Base-by-base conservation (phyloP, 1,284 basidiomycete genomes). In the Tilletiaria anomala region DNA sequence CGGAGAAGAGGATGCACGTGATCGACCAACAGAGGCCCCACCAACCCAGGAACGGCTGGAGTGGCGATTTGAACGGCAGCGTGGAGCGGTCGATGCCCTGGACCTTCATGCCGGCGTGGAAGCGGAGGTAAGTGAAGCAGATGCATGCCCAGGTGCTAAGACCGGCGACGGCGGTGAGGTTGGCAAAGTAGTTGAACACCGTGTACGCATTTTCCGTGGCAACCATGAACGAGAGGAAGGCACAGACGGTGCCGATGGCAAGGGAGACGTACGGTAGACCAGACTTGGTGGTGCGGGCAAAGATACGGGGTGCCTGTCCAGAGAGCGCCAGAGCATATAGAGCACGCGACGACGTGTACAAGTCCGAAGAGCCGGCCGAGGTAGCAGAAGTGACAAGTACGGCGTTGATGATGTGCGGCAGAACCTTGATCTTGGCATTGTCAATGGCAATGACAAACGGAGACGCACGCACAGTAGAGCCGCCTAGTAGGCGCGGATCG, bases 121-220 rank as follows among this genome's bases (percentile, higher is more conserved):
- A 86, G 66, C 74, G 76, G 41, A 82, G 61, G 68, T 82, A 85
- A 3, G 80, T 78, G 32, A 79, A 43, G 56, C 79, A 77, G 67
- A 85, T 83, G 39, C 75, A 82, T 58, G 82, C 79, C 86, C 86
- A 91, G 10, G 81, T 82, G 70, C 83, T 73, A 42, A 81, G 67
- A 32, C 79, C 80, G 6, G 74, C 72, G 16, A 77, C 76, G 6
- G 79, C 76, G 5, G 73, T 78, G 38, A 82, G 69, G 58, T 79
- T 78, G 53, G 79, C 48, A 56, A 57, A 48, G 52, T 56, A 67
- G 39, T 61, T 69, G 68, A 65, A 91, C 84, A 32, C 85, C 81
- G 43, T 51, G 46, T 46, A 72, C n/a, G 53, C 45, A 20, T 56
- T 56, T 10, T 14, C 15, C 1, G 17, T 8, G 24, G 56, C 76